Evolutionary conservation across 306 rosid genomes (phyloP).

Genomic region (Vachellia pachyceras): DNA sequence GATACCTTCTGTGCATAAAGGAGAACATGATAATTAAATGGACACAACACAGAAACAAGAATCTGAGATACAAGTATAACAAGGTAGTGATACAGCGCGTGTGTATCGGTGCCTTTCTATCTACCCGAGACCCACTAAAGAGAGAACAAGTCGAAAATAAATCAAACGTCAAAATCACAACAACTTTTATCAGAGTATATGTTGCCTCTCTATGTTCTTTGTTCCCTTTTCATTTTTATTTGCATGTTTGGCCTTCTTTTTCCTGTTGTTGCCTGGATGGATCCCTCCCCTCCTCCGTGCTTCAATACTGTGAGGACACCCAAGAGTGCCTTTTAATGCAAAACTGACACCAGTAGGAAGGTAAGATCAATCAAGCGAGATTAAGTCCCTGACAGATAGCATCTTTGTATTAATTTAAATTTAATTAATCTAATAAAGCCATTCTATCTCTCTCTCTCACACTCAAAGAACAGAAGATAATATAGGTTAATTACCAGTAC

Average conservation of each 20-base stretch:
- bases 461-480: slow-evolving; percentile 28
- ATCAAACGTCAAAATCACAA: slow-evolving; percentile 44
- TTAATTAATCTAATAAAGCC: neutral
- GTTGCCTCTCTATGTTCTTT: neutral
- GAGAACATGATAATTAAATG: neutral
- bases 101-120: slow-evolving; percentile 49
- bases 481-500: neutral
- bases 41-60: neutral
- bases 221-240: neutral
- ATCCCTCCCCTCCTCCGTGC: neutral
- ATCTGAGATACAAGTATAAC: slow-evolving; percentile 3
- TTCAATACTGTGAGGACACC: slow-evolving; percentile 28
- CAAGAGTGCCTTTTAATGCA: slow-evolving; percentile 37
- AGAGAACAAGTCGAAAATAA: slow-evolving; percentile 40
- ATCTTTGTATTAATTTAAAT: slow-evolving; percentile 38
- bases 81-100: neutral
- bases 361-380: slow-evolving; percentile 40
- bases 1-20: too few relatives aligned
- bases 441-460: neutral
- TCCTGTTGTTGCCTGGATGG: neutral
- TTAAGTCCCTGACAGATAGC: slow-evolving; percentile 38
- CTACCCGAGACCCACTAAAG: slow-evolving; percentile 46
- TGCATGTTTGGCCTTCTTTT: neutral
- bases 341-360: slow-evolving; percentile 49
- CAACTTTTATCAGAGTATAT: slow-evolving; percentile 40